Evolutionary conservation across 331 rosid genomes (phyloP).

Genomic region (Phaseolus coccineus): DNA sequence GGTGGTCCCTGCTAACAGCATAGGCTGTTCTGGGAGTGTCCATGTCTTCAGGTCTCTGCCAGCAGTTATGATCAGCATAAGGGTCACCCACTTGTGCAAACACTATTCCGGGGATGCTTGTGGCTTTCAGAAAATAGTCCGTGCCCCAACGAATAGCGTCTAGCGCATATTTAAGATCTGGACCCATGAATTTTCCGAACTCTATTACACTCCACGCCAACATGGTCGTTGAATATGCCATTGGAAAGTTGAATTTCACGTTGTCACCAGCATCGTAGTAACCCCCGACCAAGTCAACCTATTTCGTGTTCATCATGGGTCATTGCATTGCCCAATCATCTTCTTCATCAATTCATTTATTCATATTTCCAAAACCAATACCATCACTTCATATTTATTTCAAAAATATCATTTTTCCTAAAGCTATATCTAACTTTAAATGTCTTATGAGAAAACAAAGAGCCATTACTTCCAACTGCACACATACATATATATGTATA

Average conservation of each 20-base stretch:
- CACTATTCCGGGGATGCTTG: slow-evolving; percentile 54
- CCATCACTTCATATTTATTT: not conserved
- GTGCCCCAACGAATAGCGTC: slow-evolving; percentile 63
- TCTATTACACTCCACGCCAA: slow-evolving; percentile 69
- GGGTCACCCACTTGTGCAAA: slow-evolving; percentile 65
- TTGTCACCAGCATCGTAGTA: slow-evolving; percentile 76
- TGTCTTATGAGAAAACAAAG: not conserved
- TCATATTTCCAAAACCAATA: not conserved
- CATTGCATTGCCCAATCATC: too few relatives aligned
- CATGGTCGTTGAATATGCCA: slow-evolving; percentile 72
- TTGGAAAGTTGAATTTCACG: slow-evolving; percentile 66
- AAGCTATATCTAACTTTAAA: not conserved
- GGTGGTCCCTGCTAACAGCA: slow-evolving; percentile 53
- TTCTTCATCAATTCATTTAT: too few relatives aligned
- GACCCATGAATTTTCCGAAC: slow-evolving; percentile 54
- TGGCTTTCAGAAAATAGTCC: slow-evolving; percentile 57
- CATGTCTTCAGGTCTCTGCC: slow-evolving; percentile 75
- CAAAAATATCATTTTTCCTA: not conserved
- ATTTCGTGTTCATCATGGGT: not conserved
- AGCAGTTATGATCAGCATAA: slow-evolving; percentile 58
- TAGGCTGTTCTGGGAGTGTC: slow-evolving; percentile 58
- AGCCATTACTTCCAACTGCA: not conserved
- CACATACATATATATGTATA: not conserved
- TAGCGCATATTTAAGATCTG: slow-evolving; percentile 49
- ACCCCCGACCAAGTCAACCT: slow-evolving; percentile 66